Conservation (phyloP, 495 filamentous ascomycete species). For the Sphaerosporella brunnea region DNA sequence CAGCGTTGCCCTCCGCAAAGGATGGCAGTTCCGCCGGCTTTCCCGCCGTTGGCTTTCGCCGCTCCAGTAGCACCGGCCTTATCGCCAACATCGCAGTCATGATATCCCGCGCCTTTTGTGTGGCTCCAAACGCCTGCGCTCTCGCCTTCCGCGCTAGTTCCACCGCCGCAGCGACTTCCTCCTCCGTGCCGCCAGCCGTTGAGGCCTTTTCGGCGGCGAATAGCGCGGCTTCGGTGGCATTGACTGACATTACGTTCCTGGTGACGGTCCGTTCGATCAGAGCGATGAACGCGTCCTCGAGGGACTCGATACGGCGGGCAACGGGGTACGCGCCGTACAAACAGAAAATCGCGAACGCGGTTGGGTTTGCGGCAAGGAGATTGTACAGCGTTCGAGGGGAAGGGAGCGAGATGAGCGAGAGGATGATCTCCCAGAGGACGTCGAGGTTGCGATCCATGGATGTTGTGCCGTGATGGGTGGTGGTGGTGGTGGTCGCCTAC, state of each 20-base stretch:
- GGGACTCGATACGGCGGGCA: neutral
- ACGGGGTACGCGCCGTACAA: neutral
- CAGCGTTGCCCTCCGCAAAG: neutral
- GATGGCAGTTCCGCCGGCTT: too few species aligned
- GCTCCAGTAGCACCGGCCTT: neutral
- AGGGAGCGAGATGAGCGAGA: neutral
- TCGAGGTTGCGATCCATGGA: neutral
- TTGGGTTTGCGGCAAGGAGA: neutral
- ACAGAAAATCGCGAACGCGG: neutral
- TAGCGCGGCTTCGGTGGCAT: neutral
- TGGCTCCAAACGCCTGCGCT: neutral
- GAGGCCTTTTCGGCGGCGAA: neutral
- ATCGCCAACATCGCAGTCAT: neutral
- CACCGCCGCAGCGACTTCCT: neutral
- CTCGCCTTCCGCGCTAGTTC: neutral
- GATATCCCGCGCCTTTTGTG: neutral
- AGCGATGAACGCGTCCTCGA: neutral
- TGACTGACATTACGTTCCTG: neutral
- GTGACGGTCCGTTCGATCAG: neutral
- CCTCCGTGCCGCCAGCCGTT: neutral
- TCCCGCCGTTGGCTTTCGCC: neutral
- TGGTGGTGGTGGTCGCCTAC: too few species aligned
- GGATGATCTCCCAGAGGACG: neutral
- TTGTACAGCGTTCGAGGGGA: neutral
- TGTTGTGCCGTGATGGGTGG: conserved; percentile 8